These are phyloP conservation scores for Dillenia turbinata DNA, from an alignment of 164 flowering plant species.

Conservation along the genomic window DNA sequence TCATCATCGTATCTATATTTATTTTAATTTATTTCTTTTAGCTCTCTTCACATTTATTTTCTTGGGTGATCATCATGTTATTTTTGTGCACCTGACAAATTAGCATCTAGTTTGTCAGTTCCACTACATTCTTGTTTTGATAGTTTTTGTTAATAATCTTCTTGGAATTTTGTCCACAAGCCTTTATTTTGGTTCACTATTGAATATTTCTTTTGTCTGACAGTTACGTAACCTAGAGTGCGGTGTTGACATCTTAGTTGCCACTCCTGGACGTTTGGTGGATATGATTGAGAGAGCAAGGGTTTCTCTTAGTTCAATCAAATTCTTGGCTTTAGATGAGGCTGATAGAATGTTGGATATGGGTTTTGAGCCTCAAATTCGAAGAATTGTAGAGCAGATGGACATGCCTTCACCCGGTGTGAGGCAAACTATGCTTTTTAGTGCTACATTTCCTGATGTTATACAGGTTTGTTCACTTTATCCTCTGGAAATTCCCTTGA, in stretches of 20 bases:
- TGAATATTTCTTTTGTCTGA: background rate
- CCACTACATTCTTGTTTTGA: too few species aligned
- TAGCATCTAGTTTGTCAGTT: too few species aligned
- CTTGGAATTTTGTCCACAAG: background rate
- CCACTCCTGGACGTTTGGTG: slow-evolving; percentile 67
- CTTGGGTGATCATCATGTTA: too few species aligned
- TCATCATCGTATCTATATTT: too few species aligned
- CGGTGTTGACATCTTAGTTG: slow-evolving; percentile 69
- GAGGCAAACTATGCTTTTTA: slow-evolving; percentile 64
- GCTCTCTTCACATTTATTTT: too few species aligned
- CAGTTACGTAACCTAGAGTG: slow-evolving; percentile 50
- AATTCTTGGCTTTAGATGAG: slow-evolving; percentile 58
- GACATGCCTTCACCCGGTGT: slow-evolving; percentile 51
- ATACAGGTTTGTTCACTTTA: slow-evolving; percentile 37
- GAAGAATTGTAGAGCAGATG: slow-evolving; percentile 54
- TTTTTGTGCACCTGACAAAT: too few species aligned
- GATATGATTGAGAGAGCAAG: slow-evolving; percentile 58
- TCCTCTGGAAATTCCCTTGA: background rate
- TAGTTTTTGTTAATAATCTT: background rate
- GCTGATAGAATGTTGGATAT: slow-evolving; percentile 70
- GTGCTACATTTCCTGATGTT: slow-evolving; percentile 69
- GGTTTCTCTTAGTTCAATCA: slow-evolving; percentile 46
- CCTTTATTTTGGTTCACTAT: too few species aligned
- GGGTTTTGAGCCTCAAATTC: slow-evolving; percentile 69
- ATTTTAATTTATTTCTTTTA: too few species aligned